A percentile compares a stretch with the other conserved stretches of the same genome.
These are phyloP conservation scores for Stromatinia cepivora DNA, from an alignment of 2,329 filamentous ascomycete species.

Conservation along the genomic window DNA sequence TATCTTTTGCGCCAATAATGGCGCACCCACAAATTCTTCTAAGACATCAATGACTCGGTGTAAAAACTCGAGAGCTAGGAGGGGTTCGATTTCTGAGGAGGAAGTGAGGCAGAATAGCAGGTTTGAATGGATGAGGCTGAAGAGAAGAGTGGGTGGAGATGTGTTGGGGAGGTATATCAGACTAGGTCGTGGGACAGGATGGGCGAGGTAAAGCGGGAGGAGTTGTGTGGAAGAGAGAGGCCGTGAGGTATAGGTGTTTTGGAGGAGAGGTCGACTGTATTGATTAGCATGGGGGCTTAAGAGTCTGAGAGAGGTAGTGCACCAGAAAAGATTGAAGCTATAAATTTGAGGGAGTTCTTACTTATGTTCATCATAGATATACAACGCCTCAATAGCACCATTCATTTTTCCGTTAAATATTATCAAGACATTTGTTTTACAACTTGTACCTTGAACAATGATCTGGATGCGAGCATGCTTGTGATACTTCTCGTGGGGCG, in stretches of 20 bases:
- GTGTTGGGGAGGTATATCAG: slow-evolving; percentile 81
- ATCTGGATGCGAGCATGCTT: slow-evolving; percentile 7
- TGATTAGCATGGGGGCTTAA: slow-evolving; percentile 9
- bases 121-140: slow-evolving; percentile 83
- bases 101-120: slow-evolving; percentile 82
- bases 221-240: slow-evolving; percentile 75
- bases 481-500: slow-evolving; percentile 18
- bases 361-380: slow-evolving; percentile 97
- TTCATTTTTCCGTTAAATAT: slow-evolving; percentile 57
- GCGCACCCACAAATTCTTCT: slow-evolving; percentile 90
- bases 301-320: slow-evolving; percentile 30
- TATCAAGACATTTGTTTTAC: slow-evolving; percentile 29
- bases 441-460: background rate
- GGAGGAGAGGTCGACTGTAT: slow-evolving; percentile 75
- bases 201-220: slow-evolving; percentile 82
- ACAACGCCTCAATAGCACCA: slow-evolving; percentile 88
- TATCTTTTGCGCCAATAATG: slow-evolving; percentile 81
- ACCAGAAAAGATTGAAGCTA: background rate
- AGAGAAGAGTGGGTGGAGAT: slow-evolving; percentile 83
- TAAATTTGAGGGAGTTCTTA: slow-evolving; percentile 46
- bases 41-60: slow-evolving; percentile 90
- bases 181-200: slow-evolving; percentile 78
- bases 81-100: slow-evolving; percentile 83
- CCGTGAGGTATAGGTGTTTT: slow-evolving; percentile 82
- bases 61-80: slow-evolving; percentile 90